phyloP scores from a whole-genome alignment of 208 protist genomes.

The Borovskyia barvae region DNA sequence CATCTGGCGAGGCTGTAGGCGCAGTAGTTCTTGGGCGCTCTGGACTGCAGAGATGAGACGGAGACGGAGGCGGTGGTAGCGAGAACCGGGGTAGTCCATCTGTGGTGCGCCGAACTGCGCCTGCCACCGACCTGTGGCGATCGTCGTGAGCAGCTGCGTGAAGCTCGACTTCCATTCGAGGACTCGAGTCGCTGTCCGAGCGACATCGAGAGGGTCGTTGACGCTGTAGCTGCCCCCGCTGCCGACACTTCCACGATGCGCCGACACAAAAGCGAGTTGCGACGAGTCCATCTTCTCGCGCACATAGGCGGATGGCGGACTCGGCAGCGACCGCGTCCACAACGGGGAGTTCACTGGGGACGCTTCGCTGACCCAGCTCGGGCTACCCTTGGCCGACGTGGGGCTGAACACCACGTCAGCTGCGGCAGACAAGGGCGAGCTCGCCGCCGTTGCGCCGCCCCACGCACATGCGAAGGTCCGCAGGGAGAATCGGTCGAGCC shows the following conservation, averaged over 20 bases:
- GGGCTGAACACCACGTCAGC: slow-evolving; percentile 10
- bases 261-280: too few species aligned
- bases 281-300: not conserved
- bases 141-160: slow-evolving; percentile 25
- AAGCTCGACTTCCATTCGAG: slow-evolving; percentile 26
- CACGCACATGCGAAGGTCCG: not conserved
- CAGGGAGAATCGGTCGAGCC: slow-evolving; percentile 14
- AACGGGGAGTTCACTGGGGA: slow-evolving; percentile 9
- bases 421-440: not conserved
- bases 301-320: not conserved
- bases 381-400: slow-evolving; percentile 14
- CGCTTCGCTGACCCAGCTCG: slow-evolving; percentile 6
- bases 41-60: slow-evolving; percentile 2
- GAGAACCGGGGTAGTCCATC: slow-evolving; percentile 15
- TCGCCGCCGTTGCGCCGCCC: not conserved
- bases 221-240: slow-evolving; percentile 2
- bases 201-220: not conserved
- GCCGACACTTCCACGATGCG: not conserved
- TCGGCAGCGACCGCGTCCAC: slow-evolving; percentile 20
- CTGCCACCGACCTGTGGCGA: slow-evolving; percentile 29
- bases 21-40: slow-evolving; percentile 23
- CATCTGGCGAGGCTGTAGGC: slow-evolving; percentile 17
- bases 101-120: slow-evolving; percentile 1
- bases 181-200: slow-evolving; percentile 10
- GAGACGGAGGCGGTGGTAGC: slow-evolving; percentile 20